These are phyloP conservation scores for Heterobasidion occidentale DNA, from an alignment of 1,284 basidiomycete species.

Conservation along the genomic window DNA sequence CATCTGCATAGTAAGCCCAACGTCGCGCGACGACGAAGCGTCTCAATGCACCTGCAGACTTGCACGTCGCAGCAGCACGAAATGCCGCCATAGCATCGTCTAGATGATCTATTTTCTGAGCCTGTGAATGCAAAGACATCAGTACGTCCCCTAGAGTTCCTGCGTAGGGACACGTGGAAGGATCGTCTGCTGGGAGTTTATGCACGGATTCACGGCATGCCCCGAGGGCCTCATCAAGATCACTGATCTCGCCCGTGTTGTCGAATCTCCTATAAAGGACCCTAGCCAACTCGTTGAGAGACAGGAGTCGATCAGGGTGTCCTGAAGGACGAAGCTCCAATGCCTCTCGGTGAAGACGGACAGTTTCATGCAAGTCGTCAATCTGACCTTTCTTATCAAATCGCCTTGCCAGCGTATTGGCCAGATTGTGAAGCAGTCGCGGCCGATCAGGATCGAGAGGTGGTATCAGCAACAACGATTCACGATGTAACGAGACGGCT, in stretches of 20 bases:
- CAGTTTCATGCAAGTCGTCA: background rate
- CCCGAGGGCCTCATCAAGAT: background rate
- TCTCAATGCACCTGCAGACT: background rate
- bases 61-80: background rate
- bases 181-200: background rate
- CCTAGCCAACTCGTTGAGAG: background rate
- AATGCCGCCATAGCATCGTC: background rate
- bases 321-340: background rate
- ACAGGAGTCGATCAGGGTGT: background rate
- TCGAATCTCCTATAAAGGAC: background rate
- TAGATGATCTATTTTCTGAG: background rate
- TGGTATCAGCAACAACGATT: no score
- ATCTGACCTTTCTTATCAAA: background rate
- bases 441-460: background rate
- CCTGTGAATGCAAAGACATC: background rate
- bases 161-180: background rate
- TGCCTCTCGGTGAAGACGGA: background rate
- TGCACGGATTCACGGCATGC: background rate
- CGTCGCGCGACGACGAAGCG: background rate
- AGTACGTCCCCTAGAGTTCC: background rate
- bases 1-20: background rate
- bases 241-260: background rate
- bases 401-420: background rate
- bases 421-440: background rate
- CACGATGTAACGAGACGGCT: no score